Percentiles rank a stretch among this genome's conserved stretches.
These are phyloP conservation scores for Mallotus repandus DNA, from an alignment of 441 rosid species.

Conservation along the genomic window DNA sequence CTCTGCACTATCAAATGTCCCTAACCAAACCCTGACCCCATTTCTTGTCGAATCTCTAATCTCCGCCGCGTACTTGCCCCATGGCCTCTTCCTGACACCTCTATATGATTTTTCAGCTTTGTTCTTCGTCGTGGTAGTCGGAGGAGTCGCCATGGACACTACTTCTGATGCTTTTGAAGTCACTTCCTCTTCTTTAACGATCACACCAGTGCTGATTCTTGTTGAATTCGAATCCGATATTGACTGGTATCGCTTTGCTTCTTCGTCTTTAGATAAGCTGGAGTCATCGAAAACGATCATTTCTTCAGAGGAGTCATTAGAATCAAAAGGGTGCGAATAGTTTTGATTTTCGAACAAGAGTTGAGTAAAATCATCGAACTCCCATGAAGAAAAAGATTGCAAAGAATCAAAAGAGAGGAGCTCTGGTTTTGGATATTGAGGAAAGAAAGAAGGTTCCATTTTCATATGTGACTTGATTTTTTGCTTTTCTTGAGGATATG, in stretches of 20 bases:
- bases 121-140: too few relatives aligned
- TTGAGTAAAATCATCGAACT: slow-evolving; percentile 7
- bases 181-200: slow-evolving; percentile 52
- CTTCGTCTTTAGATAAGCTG: slow-evolving; percentile 12
- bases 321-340: slow-evolving; percentile 31
- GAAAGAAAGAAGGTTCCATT: slow-evolving; percentile 37
- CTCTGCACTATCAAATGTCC: slow-evolving; percentile 77
- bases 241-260: slow-evolving; percentile 22
- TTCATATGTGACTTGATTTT: not conserved
- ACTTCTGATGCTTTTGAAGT: slow-evolving; percentile 18
- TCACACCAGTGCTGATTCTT: not conserved
- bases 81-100: slow-evolving; percentile 80
- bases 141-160: slow-evolving; percentile 5
- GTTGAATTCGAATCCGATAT: slow-evolving; percentile 33
- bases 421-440: slow-evolving; percentile 24
- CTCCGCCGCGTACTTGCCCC: slow-evolving; percentile 96
- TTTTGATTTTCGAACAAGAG: too few relatives aligned
- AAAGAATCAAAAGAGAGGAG: slow-evolving; percentile 28
- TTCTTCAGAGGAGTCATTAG: slow-evolving; percentile 35
- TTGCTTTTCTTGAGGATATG: not conserved
- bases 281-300: slow-evolving; percentile 32
- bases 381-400: slow-evolving; percentile 30
- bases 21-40: slow-evolving; percentile 84
- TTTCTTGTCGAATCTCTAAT: slow-evolving; percentile 83
- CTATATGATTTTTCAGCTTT: slow-evolving; percentile 56